These are phyloP conservation scores for Alloascoidea hylecoeti DNA, from an alignment of 805 yeast genomes.

Conservation along the genomic window DNA sequence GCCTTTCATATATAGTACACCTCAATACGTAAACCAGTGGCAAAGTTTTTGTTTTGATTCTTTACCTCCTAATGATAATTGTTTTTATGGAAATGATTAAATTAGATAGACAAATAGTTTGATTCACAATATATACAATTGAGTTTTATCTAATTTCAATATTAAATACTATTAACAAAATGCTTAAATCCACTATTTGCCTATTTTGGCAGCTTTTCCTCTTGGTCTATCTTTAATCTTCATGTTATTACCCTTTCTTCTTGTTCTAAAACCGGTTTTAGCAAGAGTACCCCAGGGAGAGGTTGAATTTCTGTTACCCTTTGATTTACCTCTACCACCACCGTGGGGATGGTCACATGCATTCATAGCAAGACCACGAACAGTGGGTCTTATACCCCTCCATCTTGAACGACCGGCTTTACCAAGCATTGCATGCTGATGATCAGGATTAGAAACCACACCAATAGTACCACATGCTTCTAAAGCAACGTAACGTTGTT, in stretches of 20 bases:
- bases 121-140: background rate
- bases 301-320: slow-evolving; percentile 87
- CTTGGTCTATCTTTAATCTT: slow-evolving; percentile 89
- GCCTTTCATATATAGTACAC: background rate
- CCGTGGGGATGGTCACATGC: slow-evolving; percentile 97
- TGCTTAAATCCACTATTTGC: slow-evolving; percentile 8
- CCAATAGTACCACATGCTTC: slow-evolving; percentile 93
- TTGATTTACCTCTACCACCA: slow-evolving; percentile 99
- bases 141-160: background rate
- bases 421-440: slow-evolving; percentile 80
- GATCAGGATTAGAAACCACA: slow-evolving; percentile 83
- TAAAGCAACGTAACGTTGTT: slow-evolving; percentile 76
- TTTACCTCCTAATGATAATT: no score
- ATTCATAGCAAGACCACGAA: slow-evolving; percentile 97
- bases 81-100: background rate
- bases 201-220: no score
- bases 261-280: slow-evolving; percentile 87
- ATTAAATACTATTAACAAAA: slow-evolving; percentile 1
- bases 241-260: slow-evolving; percentile 74
- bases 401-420: slow-evolving; percentile 94
- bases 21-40: background rate
- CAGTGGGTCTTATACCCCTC: slow-evolving; percentile 87
- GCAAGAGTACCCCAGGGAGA: slow-evolving; percentile 93
- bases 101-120: background rate
- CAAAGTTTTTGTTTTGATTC: no score